Conservation (phyloP, 306 rosid genomes). For the Leucaena leucocephala region DNA sequence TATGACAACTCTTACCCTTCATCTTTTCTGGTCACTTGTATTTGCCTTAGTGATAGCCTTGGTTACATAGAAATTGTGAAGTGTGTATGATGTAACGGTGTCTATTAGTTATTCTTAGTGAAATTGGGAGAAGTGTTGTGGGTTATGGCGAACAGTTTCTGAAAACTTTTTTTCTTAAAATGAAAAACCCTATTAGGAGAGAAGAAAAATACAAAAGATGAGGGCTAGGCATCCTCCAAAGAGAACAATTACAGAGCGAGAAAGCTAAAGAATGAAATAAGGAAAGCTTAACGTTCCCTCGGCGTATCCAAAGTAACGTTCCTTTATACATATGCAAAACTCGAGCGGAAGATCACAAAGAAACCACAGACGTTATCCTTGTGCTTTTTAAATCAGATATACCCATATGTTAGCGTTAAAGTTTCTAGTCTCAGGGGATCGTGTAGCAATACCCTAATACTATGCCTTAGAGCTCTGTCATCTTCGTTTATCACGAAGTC, state of each 20-base stretch:
- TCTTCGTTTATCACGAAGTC: not conserved
- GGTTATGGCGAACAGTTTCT: constrained; percentile 1
- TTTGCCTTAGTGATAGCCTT: constrained; percentile 26
- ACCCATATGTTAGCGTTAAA: not conserved
- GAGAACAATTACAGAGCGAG: not conserved
- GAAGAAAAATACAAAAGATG: not conserved
- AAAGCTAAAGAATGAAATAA: not conserved
- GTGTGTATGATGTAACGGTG: not conserved
- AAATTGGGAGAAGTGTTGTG: not conserved
- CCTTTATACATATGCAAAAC: too few relatives aligned
- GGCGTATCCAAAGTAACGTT: too few relatives aligned
- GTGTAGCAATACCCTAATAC: not conserved
- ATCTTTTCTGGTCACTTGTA: not conserved
- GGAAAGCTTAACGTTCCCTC: not conserved
- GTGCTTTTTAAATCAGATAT: not conserved
- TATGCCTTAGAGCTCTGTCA: not conserved
- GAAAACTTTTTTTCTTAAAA: not conserved
- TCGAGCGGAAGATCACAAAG: too few relatives aligned
- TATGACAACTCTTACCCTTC: not conserved
- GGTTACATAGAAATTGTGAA: constrained; percentile 1
- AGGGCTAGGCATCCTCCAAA: not conserved
- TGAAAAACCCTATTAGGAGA: not conserved
- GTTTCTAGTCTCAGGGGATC: not conserved
- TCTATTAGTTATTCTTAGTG: not conserved
- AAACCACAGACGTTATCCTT: not conserved